Evolutionary conservation across 2,329 filamentous ascomycete genomes (phyloP).

Genomic region (Diaporthe batatas): DNA sequence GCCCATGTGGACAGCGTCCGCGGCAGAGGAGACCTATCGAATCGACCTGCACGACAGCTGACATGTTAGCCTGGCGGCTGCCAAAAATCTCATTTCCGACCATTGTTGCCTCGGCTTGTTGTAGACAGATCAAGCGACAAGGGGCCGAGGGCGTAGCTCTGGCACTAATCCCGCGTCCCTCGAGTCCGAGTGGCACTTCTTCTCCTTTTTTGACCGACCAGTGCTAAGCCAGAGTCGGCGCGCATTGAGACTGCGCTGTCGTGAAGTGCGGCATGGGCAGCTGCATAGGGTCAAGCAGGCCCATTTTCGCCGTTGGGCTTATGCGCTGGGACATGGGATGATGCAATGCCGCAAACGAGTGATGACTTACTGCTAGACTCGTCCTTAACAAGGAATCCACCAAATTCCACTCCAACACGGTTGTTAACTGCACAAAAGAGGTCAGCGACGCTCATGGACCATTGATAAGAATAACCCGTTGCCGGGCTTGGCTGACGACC

Average conservation of each 20-base stretch:
- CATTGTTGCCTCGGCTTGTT: slow-evolving; percentile 14
- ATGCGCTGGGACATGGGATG: not conserved
- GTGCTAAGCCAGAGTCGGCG: not conserved
- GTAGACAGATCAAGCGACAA: not conserved
- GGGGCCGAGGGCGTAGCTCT: slow-evolving; percentile 23
- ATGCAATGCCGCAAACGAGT: not conserved
- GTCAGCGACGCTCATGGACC: slow-evolving; percentile 11
- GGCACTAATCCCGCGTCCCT: slow-evolving; percentile 24
- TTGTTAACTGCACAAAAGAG: not conserved
- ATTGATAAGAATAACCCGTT: not conserved
- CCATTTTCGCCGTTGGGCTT: not conserved
- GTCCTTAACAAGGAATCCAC: not conserved
- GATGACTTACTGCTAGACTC: slow-evolving; percentile 14
- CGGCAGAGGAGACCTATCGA: slow-evolving; percentile 41
- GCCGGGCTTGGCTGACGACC: not conserved
- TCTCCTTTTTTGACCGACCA: slow-evolving; percentile 5
- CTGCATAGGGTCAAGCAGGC: not conserved
- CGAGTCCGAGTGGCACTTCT: slow-evolving; percentile 16
- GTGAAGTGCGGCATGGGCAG: not conserved
- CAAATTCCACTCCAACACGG: not conserved
- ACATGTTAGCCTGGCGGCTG: slow-evolving; percentile 35
- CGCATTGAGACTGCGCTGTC: not conserved
- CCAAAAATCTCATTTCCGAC: slow-evolving; percentile 9
- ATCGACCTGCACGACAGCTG: slow-evolving; percentile 27
- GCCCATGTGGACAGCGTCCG: slow-evolving; percentile 50